Base-by-base conservation (phyloP, 2,329 filamentous ascomycete genomes). In the Calonectria hawksworthii region DNA sequence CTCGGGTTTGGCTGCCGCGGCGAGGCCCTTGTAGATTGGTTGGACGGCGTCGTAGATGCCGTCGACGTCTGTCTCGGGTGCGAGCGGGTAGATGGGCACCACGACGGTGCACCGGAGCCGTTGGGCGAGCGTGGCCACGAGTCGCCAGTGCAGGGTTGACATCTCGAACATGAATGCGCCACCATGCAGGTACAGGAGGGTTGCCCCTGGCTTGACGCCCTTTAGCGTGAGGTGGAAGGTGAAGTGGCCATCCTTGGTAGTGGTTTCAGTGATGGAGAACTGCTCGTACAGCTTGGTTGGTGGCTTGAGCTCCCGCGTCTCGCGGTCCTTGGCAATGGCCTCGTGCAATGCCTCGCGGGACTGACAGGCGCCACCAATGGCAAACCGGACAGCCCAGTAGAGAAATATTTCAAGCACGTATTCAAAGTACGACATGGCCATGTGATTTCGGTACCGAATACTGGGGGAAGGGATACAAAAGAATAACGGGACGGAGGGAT, bases 101-200 rank as follows among this genome's bases (percentile, higher is more conserved):
- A 47, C 41, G 1, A 64, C 61, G 26, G 61, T 47, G 38, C 36
- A 44, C 28, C 23, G 26, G 2, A 64, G 61, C 36, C 61, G 38
- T 13, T 47, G 23, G 23, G 61, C 41, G 23, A 64, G 36, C 38
- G 36, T 32, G 8, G 38, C 61, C 18, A 64, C 61, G 4, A 64
- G 38, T 14, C 61, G 30, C 61, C 61, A 64, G 28, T 64, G 61
- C 61, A 44, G 23, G 21, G 38, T 14, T 6, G 61, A 47, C 21
- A 64, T 64, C 36, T 64, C 41, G 18, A 64, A 64, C 36, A 64
- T 28, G 38, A 64, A 64, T 13, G 36, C 61, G 21, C 61, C 61
- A 28, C 61, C 61, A 32, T 64, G 38, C 11, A 64, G 61, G 38
- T 64, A 47, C 41, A 64, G 26, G 11, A 64, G 61, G 23, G 36